These are phyloP conservation scores for Amylostereum chailletii DNA, from an alignment of 1,284 basidiomycete species.

Conservation along the genomic window DNA sequence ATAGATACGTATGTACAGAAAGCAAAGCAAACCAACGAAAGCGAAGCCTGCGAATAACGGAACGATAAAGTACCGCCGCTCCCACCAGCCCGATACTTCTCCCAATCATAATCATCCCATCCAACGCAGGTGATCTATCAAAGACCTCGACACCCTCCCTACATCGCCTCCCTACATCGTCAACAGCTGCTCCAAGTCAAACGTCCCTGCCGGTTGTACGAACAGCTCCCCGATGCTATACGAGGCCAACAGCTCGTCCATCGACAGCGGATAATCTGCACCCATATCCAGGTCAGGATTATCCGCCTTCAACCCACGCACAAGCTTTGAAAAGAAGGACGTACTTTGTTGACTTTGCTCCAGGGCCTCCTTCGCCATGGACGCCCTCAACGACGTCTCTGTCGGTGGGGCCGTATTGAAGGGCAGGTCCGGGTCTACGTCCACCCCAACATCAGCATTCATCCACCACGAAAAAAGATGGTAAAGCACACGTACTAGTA, in stretches of 20 bases:
- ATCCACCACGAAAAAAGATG: background rate
- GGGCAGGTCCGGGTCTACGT: conserved; percentile 21
- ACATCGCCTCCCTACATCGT: background rate
- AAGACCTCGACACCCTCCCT: background rate
- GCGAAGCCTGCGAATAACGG: background rate
- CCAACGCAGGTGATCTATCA: background rate
- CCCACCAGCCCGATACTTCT: too few relatives aligned
- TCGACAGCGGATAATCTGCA: conserved; percentile 16
- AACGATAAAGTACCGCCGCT: background rate
- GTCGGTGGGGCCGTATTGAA: conserved; percentile 26
- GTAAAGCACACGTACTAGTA: conserved; percentile 14
- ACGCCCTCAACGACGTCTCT: conserved; percentile 25
- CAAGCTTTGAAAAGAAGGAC: background rate
- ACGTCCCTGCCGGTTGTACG: conserved; percentile 24
- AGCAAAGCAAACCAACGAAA: background rate
- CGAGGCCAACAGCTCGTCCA: conserved; percentile 25
- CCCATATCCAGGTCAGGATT: background rate
- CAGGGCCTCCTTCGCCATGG: conserved; percentile 20
- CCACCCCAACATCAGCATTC: too few relatives aligned
- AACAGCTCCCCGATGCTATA: conserved; percentile 28
- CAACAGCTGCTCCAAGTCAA: conserved; percentile 20
- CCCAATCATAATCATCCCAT: too few relatives aligned
- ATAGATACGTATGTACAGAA: background rate
- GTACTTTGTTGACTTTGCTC: conserved; percentile 16
- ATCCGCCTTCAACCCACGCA: background rate